These are phyloP conservation scores for Protostelium mycophagum DNA, from an alignment of 78 protist genomes.

Conservation along the genomic window DNA sequence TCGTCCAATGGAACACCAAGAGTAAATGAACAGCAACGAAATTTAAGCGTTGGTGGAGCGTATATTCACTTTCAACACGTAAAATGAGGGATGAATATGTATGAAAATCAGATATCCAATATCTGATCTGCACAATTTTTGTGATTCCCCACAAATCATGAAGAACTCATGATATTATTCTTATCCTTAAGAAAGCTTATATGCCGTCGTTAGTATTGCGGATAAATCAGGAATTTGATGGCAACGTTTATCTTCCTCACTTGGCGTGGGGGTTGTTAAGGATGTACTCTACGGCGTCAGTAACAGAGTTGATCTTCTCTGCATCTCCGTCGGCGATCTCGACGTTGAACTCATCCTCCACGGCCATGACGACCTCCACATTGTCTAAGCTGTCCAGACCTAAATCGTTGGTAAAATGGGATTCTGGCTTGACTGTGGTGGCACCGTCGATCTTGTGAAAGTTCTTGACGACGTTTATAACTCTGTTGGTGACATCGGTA, in stretches of 20 bases:
- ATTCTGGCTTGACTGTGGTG: constrained; percentile 55
- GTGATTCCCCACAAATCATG: no score
- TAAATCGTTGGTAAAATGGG: constrained; percentile 82
- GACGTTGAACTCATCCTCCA: constrained; percentile 88
- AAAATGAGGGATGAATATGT: no score
- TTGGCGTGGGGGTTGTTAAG: constrained; percentile 77
- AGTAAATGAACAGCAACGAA: no score
- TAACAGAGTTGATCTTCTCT: constrained; percentile 59
- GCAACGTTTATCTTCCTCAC: constrained; percentile 75
- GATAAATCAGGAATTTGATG: constrained; percentile 62
- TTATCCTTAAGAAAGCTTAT: no score
- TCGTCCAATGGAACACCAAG: no score
- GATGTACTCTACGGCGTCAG: constrained; percentile 71
- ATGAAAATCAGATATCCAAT: no score
- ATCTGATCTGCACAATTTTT: no score
- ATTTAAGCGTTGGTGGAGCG: no score
- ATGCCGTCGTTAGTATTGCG: no score
- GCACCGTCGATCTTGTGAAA: constrained; percentile 76
- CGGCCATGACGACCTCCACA: constrained; percentile 75
- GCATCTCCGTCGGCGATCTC: constrained; percentile 90
- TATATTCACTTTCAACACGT: no score
- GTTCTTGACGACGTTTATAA: constrained; percentile 70
- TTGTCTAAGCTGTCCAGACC: constrained; percentile 88
- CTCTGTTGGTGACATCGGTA: constrained; percentile 71
- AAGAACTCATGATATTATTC: no score